Evolutionary conservation across 108 stramenopile genomes (phyloP).

Genomic region (Cylindrotheca closterium): DNA sequence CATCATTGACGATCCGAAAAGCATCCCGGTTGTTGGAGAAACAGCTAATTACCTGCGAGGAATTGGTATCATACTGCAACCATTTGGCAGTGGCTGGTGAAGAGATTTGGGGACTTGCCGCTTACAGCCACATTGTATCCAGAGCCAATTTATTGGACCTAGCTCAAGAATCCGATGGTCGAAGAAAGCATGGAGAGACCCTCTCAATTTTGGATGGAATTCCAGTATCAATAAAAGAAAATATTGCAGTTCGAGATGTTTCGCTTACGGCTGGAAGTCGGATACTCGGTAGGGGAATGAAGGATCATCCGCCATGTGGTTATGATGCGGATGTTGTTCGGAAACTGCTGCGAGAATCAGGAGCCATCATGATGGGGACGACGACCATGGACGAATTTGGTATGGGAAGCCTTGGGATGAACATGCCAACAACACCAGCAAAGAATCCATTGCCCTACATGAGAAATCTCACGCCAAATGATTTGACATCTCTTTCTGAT

Average conservation of each 20-base stretch:
- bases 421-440: slow-evolving; percentile 29
- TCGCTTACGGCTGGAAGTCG: slow-evolving; percentile 83
- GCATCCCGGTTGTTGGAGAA: slow-evolving; percentile 25
- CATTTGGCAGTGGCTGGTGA: slow-evolving; percentile 46
- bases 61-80: slow-evolving; percentile 42
- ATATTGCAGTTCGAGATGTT: slow-evolving; percentile 75
- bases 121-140: slow-evolving; percentile 46
- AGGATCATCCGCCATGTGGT: slow-evolving; percentile 16
- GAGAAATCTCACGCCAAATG: slow-evolving; percentile 21
- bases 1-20: slow-evolving; percentile 27
- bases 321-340: slow-evolving; percentile 88
- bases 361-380: slow-evolving; percentile 86
- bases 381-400: slow-evolving; percentile 98
- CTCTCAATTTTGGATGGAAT: slow-evolving; percentile 79
- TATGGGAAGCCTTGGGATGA: slow-evolving; percentile 89
- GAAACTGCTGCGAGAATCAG: slow-evolving; percentile 54
- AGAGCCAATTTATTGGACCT: slow-evolving; percentile 41
- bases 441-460: slow-evolving; percentile 73
- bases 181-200: slow-evolving; percentile 30
- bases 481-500: not conserved
- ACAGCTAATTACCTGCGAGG: slow-evolving; percentile 24
- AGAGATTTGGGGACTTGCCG: slow-evolving; percentile 51
- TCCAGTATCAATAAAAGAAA: slow-evolving; percentile 93
- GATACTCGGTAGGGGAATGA: slow-evolving; percentile 51
- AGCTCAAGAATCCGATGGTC: slow-evolving; percentile 51